Percentiles rank a stretch among this genome's conserved stretches.
Conservation (phyloP, 2,329 filamentous ascomycete species). For the Colletotrichum sidae region DNA sequence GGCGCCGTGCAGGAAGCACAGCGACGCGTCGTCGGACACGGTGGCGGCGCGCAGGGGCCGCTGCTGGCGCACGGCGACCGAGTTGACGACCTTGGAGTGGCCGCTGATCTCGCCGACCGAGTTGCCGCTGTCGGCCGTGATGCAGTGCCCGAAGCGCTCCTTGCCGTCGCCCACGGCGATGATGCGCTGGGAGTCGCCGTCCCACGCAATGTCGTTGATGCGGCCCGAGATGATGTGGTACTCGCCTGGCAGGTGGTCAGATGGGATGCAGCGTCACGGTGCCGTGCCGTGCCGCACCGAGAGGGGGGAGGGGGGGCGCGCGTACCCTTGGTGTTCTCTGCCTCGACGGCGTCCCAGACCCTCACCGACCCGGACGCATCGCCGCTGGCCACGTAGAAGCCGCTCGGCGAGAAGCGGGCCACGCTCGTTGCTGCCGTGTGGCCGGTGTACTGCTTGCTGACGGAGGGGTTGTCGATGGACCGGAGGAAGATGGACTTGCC, state of each 20-base stretch:
- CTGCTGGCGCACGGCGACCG: slow-evolving; percentile 89
- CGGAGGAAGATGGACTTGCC: slow-evolving; percentile 97
- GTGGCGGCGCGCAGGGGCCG: slow-evolving; percentile 92
- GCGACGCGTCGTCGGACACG: slow-evolving; percentile 87
- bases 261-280: too few species aligned
- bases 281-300: background rate
- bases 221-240: slow-evolving; percentile 94
- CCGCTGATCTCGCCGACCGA: slow-evolving; percentile 94
- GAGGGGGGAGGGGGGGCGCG: background rate
- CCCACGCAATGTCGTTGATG: slow-evolving; percentile 97
- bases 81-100: slow-evolving; percentile 91
- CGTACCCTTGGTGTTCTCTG: slow-evolving; percentile 80
- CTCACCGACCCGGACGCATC: slow-evolving; percentile 86
- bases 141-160: slow-evolving; percentile 92
- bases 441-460: slow-evolving; percentile 89
- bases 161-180: slow-evolving; percentile 97
- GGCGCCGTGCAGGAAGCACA: slow-evolving; percentile 93
- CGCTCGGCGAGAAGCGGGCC: slow-evolving; percentile 92
- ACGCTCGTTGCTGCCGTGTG: slow-evolving; percentile 92
- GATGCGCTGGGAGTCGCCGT: slow-evolving; percentile 94
- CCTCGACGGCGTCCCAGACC: slow-evolving; percentile 93
- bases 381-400: slow-evolving; percentile 94
- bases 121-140: slow-evolving; percentile 96
- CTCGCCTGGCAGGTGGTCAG: slow-evolving; percentile 66
- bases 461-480: slow-evolving; percentile 88